Base-by-base conservation (phyloP, 805 yeast species). In the Nakazawaea siamensis region DNA sequence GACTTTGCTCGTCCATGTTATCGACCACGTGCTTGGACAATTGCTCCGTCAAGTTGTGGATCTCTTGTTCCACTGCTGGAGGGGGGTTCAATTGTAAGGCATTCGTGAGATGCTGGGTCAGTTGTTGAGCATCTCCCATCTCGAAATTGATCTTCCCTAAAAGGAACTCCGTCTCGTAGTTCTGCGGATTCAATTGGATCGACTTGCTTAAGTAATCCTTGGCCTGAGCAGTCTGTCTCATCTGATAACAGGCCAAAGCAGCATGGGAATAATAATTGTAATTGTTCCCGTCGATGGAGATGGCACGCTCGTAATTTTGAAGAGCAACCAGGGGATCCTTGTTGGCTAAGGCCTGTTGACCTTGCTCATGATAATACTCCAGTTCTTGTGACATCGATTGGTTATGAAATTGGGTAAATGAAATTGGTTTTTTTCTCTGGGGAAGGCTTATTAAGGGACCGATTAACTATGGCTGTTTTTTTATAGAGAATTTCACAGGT, bases 1-100 rank as follows among this genome's bases (percentile, higher is more conserved):
- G 15, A 13, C 37, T 34, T 21, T 18, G n/a, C n/a, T 34, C 18
- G 26, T 34, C 37, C 37, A 34, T 34, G 24, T 34, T 34, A 9
- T 13, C 18, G 8, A 11, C 9, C 14, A 34, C 37, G 16, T 34
- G 31, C 7, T 28, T 13, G 4, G 37, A 23, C 33, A 34, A 21
- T 18, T 16, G 24, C 17, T 34, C 37, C 14, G 24, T 28, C 33
- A 28, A 28, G 14, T 21, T 10, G 24, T 34, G 29, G 11, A 34
- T 28, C 24, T 28, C 18, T 6, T n/a, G 11, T 12, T 24, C 11
- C 15, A 34, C 23, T 12, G 10, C 15, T n/a, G 20, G 29, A 3
- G 37, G 33, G 4, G 37, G 37, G 17, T 34, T 27, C 32, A 34
- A 15, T 4, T 23, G n/a, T 17, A 34, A 12, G 3, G 32, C 32